Percentiles rank a stretch among this genome's conserved stretches.
phyloP scores from a whole-genome alignment of 768 basidiomycete genomes.

The Boletus patriciae region DNA sequence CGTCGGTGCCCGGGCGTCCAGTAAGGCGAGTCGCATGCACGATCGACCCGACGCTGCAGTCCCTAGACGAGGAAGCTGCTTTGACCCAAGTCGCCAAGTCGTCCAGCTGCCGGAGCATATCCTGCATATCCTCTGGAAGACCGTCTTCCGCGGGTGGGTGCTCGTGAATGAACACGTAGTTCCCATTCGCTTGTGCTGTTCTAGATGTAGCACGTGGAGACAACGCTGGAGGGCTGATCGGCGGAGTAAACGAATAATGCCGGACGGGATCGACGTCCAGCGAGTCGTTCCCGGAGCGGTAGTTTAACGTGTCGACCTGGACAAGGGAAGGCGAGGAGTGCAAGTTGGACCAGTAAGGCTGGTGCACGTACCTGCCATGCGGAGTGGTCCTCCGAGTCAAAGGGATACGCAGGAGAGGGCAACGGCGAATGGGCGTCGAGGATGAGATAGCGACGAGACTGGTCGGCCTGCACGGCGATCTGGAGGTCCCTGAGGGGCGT shows the following conservation, averaged over 20 bases:
- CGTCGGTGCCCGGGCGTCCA: not conserved
- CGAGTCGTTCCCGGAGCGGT: not conserved
- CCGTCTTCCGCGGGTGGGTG: constrained; percentile 6
- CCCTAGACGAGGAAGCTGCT: constrained; percentile 17
- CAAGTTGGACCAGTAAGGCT: not conserved
- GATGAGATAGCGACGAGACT: constrained; percentile 13
- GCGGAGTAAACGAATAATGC: constrained; percentile 14
- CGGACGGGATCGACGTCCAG: not conserved
- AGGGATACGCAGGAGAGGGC: constrained; percentile 8
- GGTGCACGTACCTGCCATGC: not conserved
- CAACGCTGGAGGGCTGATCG: constrained; percentile 17
- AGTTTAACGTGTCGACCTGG: not conserved
- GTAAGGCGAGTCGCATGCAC: not conserved
- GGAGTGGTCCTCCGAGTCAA: not conserved
- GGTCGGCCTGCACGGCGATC: constrained; percentile 11
- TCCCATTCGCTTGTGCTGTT: constrained; percentile 10
- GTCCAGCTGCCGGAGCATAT: constrained; percentile 27
- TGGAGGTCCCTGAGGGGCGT: constrained; percentile 20
- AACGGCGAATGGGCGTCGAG: constrained; percentile 2
- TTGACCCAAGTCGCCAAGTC: constrained; percentile 30
- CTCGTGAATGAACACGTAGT: constrained; percentile 16
- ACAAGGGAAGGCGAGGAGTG: not conserved
- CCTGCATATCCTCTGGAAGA: constrained; percentile 30
- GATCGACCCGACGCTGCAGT: not conserved
- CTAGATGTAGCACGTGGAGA: no score